A percentile compares a stretch with the other conserved stretches of the same genome.
Conservation (phyloP, 148 eudicot genomes). For the Vaccinium myrtillus region DNA sequence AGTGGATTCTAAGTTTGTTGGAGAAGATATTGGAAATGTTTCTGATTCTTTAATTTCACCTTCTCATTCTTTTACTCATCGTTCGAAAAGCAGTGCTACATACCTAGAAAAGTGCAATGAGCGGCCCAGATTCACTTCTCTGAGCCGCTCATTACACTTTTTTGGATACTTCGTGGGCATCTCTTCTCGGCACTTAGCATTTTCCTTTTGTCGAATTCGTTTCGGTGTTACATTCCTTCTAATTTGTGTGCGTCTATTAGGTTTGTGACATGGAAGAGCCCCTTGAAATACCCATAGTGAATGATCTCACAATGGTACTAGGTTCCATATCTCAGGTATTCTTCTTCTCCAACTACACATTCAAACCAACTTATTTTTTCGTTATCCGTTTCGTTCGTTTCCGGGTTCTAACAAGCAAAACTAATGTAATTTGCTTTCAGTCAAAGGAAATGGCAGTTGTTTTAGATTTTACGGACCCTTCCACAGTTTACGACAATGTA, state of each 20-base stretch:
- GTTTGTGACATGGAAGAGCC: constrained; percentile 90
- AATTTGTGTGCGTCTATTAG: constrained; percentile 25
- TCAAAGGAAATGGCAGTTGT: constrained; percentile 65
- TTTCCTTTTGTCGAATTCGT: not conserved
- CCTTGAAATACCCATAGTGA: constrained; percentile 81
- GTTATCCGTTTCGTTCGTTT: not conserved
- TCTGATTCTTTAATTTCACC: not conserved
- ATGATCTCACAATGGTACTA: constrained; percentile 84
- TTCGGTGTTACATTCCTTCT: not conserved
- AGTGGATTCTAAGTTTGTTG: constrained; percentile 61
- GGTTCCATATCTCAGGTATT: constrained; percentile 96
- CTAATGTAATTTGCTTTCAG: constrained; percentile 28
- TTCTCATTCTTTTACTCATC: not conserved
- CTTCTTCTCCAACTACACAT: not conserved
- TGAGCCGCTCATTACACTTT: too few relatives aligned
- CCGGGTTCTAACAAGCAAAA: not conserved
- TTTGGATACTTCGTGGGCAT: too few relatives aligned
- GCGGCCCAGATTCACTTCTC: too few relatives aligned
- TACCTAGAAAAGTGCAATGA: too few relatives aligned
- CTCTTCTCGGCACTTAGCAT: too few relatives aligned
- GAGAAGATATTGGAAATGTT: constrained; percentile 86
- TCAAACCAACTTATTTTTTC: not conserved
- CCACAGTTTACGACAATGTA: constrained; percentile 83
- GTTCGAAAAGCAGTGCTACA: too few relatives aligned
- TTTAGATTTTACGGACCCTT: constrained; percentile 85